phyloP scores from a whole-genome alignment of 2,329 filamentous ascomycete species.

The Stemphylium beticola region DNA sequence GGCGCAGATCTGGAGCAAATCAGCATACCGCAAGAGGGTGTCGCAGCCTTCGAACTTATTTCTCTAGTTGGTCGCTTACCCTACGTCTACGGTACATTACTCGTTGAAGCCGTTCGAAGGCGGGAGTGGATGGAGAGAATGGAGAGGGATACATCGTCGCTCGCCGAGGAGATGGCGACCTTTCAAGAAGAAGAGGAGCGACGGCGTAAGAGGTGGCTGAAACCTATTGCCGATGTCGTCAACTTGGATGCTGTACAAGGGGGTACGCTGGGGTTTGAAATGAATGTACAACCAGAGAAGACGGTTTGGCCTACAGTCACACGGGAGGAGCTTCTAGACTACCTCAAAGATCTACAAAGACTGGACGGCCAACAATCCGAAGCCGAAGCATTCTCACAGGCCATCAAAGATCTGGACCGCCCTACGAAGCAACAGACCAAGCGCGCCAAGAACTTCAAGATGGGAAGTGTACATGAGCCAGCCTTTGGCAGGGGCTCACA shows the following conservation, averaged over 20 bases:
- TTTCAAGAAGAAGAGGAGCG: conserved; percentile 94
- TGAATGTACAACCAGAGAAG: conserved; percentile 82
- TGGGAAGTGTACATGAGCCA: conserved; percentile 93
- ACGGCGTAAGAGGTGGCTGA: conserved; percentile 87
- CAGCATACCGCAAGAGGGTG: conserved; percentile 74
- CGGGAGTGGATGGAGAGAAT: conserved; percentile 92
- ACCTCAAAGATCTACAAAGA: conserved; percentile 69
- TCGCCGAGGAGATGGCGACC: conserved; percentile 90
- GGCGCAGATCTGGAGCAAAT: conserved; percentile 75
- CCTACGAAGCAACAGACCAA: conserved; percentile 88
- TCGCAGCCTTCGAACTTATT: conserved; percentile 81
- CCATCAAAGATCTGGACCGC: conserved; percentile 77
- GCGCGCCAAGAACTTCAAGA: conserved; percentile 91
- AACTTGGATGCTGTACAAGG: conserved; percentile 70
- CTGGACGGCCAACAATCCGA: conserved; percentile 70
- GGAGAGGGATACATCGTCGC: conserved; percentile 79
- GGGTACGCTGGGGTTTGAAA: conserved; percentile 77
- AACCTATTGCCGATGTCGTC: conserved; percentile 77
- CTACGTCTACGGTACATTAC: conserved; percentile 85
- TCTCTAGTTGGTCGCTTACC: conserved; percentile 82
- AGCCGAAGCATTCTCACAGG: conserved; percentile 74
- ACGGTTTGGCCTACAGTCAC: conserved; percentile 79
- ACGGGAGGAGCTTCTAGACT: conserved; percentile 77
- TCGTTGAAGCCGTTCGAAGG: conserved; percentile 83
- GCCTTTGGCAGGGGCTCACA: conserved; percentile 80